Conservation (phyloP, 257 asterid genomes). For the Leonotis leonurus region DNA sequence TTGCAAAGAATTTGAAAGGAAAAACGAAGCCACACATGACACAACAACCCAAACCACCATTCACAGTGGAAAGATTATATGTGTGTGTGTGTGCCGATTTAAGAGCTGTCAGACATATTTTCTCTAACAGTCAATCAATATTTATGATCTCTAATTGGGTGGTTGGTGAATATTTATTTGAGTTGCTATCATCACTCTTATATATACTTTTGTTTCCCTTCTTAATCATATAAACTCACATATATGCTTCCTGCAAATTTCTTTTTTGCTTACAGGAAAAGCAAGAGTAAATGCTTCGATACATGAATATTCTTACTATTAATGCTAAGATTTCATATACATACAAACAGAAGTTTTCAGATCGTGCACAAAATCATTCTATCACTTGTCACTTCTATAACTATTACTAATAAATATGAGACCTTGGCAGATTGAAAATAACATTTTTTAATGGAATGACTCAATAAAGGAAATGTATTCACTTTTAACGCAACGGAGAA, state of each 20-base stretch:
- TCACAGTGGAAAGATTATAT: background rate
- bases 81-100: too few species aligned
- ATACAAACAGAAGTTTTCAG: background rate
- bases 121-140: conserved; percentile 3
- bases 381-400: background rate
- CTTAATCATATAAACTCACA: background rate
- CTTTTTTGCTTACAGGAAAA: background rate
- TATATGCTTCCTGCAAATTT: background rate
- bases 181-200: background rate
- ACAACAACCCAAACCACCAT: background rate
- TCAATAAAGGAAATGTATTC: too few species aligned
- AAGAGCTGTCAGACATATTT: conserved; percentile 18
- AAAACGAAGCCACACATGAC: too few species aligned
- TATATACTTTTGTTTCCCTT: background rate
- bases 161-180: conserved; percentile 5
- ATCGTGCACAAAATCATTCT: background rate
- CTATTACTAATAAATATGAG: background rate
- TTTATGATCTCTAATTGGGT: conserved; percentile 1
- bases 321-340: background rate
- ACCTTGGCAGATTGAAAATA: too few species aligned
- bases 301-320: background rate
- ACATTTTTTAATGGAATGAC: too few species aligned
- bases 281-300: conserved; percentile 1
- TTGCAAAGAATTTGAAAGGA: too few species aligned
- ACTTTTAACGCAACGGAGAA: too few species aligned